phyloP scores from a whole-genome alignment of 1,284 basidiomycete genomes.

The Macrocybe sp. region DNA sequence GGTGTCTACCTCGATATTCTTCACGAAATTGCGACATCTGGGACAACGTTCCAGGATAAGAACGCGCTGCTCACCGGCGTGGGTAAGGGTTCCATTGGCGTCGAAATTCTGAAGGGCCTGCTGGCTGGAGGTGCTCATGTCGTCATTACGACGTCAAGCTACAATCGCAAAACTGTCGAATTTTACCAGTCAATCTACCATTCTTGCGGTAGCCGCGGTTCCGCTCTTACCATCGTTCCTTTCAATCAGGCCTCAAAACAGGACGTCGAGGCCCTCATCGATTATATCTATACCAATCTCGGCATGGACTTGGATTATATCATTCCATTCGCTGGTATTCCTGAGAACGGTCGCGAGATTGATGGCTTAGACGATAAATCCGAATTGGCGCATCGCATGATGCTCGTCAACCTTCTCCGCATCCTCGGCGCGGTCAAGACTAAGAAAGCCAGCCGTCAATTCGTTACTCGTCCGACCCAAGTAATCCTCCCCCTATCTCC shows the following conservation, averaged over 20 bases:
- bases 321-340: constrained; percentile 96
- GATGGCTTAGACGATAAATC: constrained; percentile 96
- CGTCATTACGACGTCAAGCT: constrained; percentile 95
- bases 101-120: constrained; percentile 95
- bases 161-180: constrained; percentile 91
- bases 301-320: constrained; percentile 97
- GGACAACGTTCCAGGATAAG: constrained; percentile 98
- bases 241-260: constrained; percentile 99
- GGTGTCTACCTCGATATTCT: constrained; percentile 94
- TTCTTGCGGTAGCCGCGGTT: constrained; percentile 90
- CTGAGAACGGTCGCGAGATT: constrained; percentile 98
- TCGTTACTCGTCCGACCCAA: constrained; percentile 97
- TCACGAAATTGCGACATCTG: constrained; percentile 96
- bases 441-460: constrained; percentile 95
- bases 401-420: constrained; percentile 92
- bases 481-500: constrained; percentile 96
- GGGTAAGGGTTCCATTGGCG: constrained; percentile 95
- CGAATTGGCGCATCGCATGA: constrained; percentile 96
- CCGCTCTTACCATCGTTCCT: constrained; percentile 94
- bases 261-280: constrained; percentile 94
- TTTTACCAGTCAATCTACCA: constrained; percentile 99
- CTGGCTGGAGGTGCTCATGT: constrained; percentile 95
- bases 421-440: constrained; percentile 95
- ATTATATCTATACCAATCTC: constrained; percentile 96
- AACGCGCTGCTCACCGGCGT: constrained; percentile 97